A percentile compares a stretch with the other conserved stretches of the same genome.
Evolutionary conservation across 1,284 basidiomycete genomes (phyloP).

Genomic region (Ganoderma lucidum): DNA sequence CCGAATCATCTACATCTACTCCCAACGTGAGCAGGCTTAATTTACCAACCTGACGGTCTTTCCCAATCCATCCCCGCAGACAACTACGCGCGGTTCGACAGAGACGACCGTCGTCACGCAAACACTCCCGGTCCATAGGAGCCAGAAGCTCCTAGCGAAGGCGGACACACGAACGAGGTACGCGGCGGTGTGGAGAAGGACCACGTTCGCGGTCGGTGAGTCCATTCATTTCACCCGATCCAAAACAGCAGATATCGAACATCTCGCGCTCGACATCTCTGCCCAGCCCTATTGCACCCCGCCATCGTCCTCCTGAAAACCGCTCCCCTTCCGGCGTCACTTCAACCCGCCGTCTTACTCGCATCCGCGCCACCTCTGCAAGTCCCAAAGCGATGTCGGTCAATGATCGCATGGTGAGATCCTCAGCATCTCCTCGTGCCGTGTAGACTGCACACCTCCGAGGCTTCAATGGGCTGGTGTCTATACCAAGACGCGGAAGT

Average conservation of each 20-base stretch:
- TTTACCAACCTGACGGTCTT: background rate
- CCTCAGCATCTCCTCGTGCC: background rate
- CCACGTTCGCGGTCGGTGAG: slow-evolving; percentile 19
- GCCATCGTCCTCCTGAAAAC: background rate
- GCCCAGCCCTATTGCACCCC: background rate
- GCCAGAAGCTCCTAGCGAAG: background rate
- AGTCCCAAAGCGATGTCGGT: background rate
- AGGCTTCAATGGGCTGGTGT: too few relatives aligned
- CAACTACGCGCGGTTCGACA: slow-evolving; percentile 1
- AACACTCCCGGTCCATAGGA: background rate
- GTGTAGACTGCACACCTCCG: background rate
- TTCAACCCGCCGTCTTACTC: background rate
- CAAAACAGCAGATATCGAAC: background rate
- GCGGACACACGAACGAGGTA: background rate
- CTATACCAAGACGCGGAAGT: too few relatives aligned
- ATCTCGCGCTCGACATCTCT: background rate
- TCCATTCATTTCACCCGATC: background rate
- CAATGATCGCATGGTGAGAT: background rate
- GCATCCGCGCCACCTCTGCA: background rate
- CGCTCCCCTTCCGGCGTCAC: background rate
- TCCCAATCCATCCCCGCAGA: background rate
- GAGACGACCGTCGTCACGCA: background rate
- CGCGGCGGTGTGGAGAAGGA: slow-evolving; percentile 13
- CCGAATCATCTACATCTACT: background rate
- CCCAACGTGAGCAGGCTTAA: background rate